These are phyloP conservation scores for Diplocarpon rosae DNA, from an alignment of 2,329 filamentous ascomycete species.

Conservation along the genomic window DNA sequence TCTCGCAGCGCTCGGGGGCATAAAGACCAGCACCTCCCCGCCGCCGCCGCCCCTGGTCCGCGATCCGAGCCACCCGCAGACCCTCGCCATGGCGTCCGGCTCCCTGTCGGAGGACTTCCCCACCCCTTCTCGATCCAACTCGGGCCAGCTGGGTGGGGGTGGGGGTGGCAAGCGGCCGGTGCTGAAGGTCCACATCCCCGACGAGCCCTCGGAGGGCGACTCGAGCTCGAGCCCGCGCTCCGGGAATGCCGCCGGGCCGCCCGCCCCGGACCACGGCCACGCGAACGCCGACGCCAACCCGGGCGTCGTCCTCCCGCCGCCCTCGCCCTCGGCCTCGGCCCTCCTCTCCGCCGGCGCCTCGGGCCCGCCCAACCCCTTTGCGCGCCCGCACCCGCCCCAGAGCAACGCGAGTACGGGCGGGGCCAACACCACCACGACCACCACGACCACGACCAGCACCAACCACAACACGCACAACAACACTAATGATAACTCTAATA, in stretches of 20 bases:
- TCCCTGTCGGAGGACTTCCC: conserved; percentile 57
- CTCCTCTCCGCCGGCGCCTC: conserved; percentile 83
- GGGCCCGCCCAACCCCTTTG: conserved; percentile 92
- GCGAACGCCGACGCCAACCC: conserved; percentile 39
- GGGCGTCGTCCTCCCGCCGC: conserved; percentile 77
- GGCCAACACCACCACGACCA: conserved; percentile 28
- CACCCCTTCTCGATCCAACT: conserved; percentile 70
- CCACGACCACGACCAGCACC: background rate
- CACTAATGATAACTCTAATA: conserved; percentile 30
- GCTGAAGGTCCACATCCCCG: conserved; percentile 89
- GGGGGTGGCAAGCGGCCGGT: conserved; percentile 62
- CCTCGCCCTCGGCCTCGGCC: conserved; percentile 70
- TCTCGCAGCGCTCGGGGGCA: conserved; percentile 43
- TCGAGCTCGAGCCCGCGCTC: conserved; percentile 41
- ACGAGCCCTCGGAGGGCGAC: conserved; percentile 71
- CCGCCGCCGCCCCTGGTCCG: conserved; percentile 34
- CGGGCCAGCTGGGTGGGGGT: conserved; percentile 52
- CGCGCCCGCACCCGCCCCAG: conserved; percentile 62
- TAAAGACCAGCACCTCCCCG: conserved; percentile 38
- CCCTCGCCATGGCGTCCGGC: conserved; percentile 30
- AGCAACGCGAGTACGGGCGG: conserved; percentile 32
- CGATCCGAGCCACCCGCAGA: too few species aligned
- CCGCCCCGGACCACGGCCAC: conserved; percentile 21
- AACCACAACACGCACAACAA: conserved; percentile 53
- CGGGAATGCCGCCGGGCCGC: conserved; percentile 17